Evolutionary conservation across 73 alveolate genomes (phyloP).

Genomic region (Uronychia binucleata): DNA sequence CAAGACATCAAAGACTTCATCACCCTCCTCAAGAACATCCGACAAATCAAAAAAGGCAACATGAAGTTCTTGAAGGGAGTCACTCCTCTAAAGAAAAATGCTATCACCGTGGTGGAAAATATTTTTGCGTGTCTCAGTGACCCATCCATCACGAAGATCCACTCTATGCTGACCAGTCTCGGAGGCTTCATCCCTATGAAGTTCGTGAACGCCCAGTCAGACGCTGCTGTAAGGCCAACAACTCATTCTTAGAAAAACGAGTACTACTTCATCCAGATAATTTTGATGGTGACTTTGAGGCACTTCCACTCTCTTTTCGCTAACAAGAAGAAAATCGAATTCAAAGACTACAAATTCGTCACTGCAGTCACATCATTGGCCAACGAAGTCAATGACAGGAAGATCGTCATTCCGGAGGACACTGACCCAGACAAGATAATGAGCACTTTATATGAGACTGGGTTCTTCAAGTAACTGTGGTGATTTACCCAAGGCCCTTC

Average conservation of each 20-base stretch:
- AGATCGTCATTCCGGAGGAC: neutral
- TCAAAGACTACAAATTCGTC: neutral
- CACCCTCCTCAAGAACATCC: no score
- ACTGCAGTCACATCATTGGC: neutral
- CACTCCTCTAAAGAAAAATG: neutral
- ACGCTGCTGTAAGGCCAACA: neutral
- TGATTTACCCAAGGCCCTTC: neutral
- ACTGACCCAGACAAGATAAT: neutral
- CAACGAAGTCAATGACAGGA: neutral
- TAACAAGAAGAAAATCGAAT: neutral
- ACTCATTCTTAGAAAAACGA: no score
- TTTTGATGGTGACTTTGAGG: neutral
- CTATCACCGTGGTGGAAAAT: neutral
- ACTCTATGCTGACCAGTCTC: neutral
- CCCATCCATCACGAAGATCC: neutral
- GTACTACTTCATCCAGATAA: neutral
- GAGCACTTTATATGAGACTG: constrained; percentile 15
- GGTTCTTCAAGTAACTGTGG: constrained; percentile 16
- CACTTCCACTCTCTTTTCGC: neutral
- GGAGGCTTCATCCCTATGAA: neutral
- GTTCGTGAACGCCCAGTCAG: neutral
- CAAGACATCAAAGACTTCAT: no score
- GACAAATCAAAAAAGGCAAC: neutral
- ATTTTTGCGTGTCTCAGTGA: neutral
- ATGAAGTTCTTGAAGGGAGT: neutral